These are phyloP conservation scores for Naganishia antarctica DNA, from an alignment of 768 basidiomycete genomes.

Conservation along the genomic window DNA sequence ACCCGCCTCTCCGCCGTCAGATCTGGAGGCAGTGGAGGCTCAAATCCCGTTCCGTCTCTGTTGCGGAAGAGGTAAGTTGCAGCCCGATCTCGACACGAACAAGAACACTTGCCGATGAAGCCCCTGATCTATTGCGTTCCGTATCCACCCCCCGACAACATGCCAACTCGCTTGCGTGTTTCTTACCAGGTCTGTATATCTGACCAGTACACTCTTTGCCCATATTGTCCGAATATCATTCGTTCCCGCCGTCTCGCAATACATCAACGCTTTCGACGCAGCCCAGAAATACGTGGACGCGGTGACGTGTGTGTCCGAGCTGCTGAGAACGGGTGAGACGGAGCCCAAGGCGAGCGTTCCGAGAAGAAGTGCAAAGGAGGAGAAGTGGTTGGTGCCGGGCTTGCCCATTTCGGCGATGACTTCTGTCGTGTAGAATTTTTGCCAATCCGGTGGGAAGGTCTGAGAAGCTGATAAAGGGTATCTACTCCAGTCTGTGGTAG, in stretches of 20 bases:
- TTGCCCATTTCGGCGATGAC: slow-evolving; percentile 17
- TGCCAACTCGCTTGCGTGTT: slow-evolving; percentile 26
- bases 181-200: slow-evolving; percentile 22
- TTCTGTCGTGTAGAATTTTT: slow-evolving; percentile 16
- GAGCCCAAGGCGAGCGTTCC: slow-evolving; percentile 18
- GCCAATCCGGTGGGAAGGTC: slow-evolving; percentile 24
- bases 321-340: slow-evolving; percentile 24
- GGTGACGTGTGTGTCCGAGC: slow-evolving; percentile 14
- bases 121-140: slow-evolving; percentile 24
- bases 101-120: slow-evolving; percentile 16
- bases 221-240: slow-evolving; percentile 21
- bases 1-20: slow-evolving; percentile 23
- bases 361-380: slow-evolving; percentile 22
- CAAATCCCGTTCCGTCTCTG: slow-evolving; percentile 22
- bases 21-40: slow-evolving; percentile 14
- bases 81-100: background rate
- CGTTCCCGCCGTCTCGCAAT: slow-evolving; percentile 25
- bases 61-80: background rate
- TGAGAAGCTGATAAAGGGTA: background rate
- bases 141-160: slow-evolving; percentile 20
- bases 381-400: slow-evolving; percentile 20
- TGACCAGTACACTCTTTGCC: slow-evolving; percentile 23
- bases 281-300: slow-evolving; percentile 25
- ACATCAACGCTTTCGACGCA: slow-evolving; percentile 22
- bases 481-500: slow-evolving; percentile 22